These are phyloP conservation scores for Gossypium raimondii DNA, from an alignment of 345 rosid genomes.

Conservation along the genomic window DNA sequence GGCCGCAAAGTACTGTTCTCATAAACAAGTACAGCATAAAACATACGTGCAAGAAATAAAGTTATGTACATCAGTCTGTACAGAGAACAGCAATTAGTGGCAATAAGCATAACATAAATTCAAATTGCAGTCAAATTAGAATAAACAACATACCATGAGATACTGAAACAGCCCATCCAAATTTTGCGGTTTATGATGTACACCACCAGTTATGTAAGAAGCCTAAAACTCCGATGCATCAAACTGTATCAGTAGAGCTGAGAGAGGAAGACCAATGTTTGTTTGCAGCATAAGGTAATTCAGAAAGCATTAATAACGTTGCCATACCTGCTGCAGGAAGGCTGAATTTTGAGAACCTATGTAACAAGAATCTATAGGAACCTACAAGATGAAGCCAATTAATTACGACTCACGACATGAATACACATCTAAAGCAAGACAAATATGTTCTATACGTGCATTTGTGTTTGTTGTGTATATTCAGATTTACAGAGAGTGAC, in stretches of 20 bases:
- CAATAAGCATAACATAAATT: neutral
- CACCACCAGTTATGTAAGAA: slow-evolving; percentile 86
- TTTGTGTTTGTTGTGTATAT: neutral
- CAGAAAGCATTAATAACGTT: neutral
- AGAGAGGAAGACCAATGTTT: slow-evolving; percentile 9
- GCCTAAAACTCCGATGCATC: slow-evolving; percentile 45
- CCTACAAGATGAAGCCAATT: slow-evolving; percentile 38
- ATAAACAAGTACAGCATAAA: neutral
- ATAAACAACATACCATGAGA: slow-evolving; percentile 49
- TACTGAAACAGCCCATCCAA: slow-evolving; percentile 87
- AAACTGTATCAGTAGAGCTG: slow-evolving; percentile 17
- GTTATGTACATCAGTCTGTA: neutral
- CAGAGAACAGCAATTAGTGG: neutral
- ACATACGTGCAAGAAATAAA: neutral
- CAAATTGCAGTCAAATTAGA: neutral
- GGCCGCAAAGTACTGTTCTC: neutral
- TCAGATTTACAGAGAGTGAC: neutral
- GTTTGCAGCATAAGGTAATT: neutral
- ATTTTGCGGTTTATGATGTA: slow-evolving; percentile 81
- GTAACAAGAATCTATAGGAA: slow-evolving; percentile 90
- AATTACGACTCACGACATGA: slow-evolving; percentile 5
- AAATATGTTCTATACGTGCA: neutral
- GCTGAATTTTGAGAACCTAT: slow-evolving; percentile 82
- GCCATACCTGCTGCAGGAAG: slow-evolving; percentile 80
- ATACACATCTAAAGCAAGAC: neutral